Evolutionary conservation across 2,329 filamentous ascomycete genomes (phyloP).

Genomic region (Madurella mycetomatis): DNA sequence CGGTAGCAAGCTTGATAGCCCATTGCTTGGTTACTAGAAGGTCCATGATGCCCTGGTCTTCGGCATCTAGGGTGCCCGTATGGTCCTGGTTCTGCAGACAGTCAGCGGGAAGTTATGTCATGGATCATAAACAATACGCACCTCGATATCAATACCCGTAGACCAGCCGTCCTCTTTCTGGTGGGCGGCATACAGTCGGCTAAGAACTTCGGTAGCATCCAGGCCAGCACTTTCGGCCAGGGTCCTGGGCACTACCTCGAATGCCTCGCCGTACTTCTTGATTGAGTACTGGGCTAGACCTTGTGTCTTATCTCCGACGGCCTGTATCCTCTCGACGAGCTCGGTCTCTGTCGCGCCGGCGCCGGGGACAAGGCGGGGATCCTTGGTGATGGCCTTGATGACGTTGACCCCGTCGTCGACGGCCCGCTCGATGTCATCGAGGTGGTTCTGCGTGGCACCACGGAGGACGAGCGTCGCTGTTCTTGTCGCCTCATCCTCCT

Average conservation of each 20-base stretch:
- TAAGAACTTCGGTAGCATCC: constrained; percentile 94
- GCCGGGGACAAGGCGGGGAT: constrained; percentile 84
- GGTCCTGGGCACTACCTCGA: constrained; percentile 92
- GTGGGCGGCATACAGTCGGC: constrained; percentile 88
- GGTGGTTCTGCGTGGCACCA: constrained; percentile 94
- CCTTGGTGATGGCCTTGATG: constrained; percentile 95
- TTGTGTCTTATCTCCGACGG: constrained; percentile 85
- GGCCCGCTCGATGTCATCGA: constrained; percentile 93
- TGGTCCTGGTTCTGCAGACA: constrained; percentile 62
- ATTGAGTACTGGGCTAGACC: constrained; percentile 95
- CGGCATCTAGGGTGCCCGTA: constrained; percentile 78
- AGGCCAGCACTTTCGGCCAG: constrained; percentile 92
- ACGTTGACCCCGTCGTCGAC: constrained; percentile 98
- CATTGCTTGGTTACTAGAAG: constrained; percentile 88
- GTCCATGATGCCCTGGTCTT: constrained; percentile 85
- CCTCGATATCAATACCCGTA: constrained; percentile 90
- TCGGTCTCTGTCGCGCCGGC: constrained; percentile 94
- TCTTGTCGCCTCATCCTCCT: constrained; percentile 87
- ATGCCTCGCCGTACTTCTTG: constrained; percentile 94
- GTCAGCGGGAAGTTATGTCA: constrained; percentile 16
- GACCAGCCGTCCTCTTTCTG: constrained; percentile 84
- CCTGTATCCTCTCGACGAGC: constrained; percentile 85
- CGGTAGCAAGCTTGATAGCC: constrained; percentile 95
- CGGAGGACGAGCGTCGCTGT: constrained; percentile 92
- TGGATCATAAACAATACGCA: constrained; percentile 32